Conservation (phyloP, 2,329 filamentous ascomycete genomes). For the Berkeleyomyces rouxiae region DNA sequence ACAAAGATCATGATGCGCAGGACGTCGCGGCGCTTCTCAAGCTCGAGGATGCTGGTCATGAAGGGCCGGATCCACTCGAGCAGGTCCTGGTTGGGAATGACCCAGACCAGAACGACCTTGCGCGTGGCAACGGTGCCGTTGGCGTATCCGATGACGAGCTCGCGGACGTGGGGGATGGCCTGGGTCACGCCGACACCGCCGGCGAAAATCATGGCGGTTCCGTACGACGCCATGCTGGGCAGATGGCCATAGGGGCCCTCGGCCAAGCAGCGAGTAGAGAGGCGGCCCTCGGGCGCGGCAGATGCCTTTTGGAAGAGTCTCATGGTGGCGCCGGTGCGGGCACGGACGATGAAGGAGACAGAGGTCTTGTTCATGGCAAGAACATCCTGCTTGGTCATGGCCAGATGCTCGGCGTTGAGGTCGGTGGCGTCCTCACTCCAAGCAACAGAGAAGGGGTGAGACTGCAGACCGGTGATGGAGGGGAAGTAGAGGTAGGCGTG, state of each 20-base stretch:
- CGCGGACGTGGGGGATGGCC: constrained; percentile 56
- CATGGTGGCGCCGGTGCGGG: constrained; percentile 56
- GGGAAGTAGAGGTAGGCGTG: constrained; percentile 71
- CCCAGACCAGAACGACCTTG: constrained; percentile 61
- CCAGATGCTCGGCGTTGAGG: constrained; percentile 35
- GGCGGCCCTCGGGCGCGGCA: constrained; percentile 40
- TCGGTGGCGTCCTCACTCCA: constrained; percentile 54
- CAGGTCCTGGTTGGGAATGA: constrained; percentile 63
- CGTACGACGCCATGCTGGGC: constrained; percentile 57
- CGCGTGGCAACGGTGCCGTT: constrained; percentile 54
- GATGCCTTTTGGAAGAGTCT: constrained; percentile 51
- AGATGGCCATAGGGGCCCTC: constrained; percentile 66
- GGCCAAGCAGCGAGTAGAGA: constrained; percentile 48
- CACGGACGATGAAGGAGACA: constrained; percentile 58
- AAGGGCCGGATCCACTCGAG: constrained; percentile 70
- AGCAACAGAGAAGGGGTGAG: constrained; percentile 63
- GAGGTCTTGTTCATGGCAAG: constrained; percentile 42
- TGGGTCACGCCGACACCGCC: constrained; percentile 71
- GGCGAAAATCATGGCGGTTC: constrained; percentile 62
- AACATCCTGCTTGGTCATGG: constrained; percentile 42
- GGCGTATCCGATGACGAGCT: constrained; percentile 51
- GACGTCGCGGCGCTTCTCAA: constrained; percentile 57
- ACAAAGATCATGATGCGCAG: constrained; percentile 67
- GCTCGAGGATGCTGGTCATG: constrained; percentile 65
- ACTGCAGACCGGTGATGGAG: constrained; percentile 52